phyloP scores from a whole-genome alignment of 1,284 basidiomycete genomes.

The Microbotryomycetes sp. region DNA sequence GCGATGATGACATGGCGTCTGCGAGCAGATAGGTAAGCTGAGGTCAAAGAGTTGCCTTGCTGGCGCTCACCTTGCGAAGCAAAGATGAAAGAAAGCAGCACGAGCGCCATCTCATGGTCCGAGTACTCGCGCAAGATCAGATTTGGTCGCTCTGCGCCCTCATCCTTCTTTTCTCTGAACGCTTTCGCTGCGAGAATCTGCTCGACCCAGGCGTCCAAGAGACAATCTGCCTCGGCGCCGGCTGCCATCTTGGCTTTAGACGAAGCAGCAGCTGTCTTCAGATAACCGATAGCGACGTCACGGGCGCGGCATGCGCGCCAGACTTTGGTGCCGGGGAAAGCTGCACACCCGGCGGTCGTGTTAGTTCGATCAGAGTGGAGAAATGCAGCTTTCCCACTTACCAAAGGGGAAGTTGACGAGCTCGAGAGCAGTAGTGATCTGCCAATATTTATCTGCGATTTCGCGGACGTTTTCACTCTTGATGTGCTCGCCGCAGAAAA shows the following conservation, averaged over 20 bases:
- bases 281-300: constrained; percentile 73
- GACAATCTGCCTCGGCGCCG: constrained; percentile 74
- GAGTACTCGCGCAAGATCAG: constrained; percentile 65
- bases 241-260: constrained; percentile 79
- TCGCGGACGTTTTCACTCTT: constrained; percentile 66
- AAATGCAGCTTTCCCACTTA: too few relatives aligned
- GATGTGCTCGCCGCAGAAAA: constrained; percentile 90
- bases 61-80: constrained; percentile 60
- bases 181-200: constrained; percentile 57
- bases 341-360: too few relatives aligned
- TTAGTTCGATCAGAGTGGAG: too few relatives aligned
- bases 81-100: constrained; percentile 87
- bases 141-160: constrained; percentile 56
- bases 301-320: constrained; percentile 91
- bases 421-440: constrained; percentile 87
- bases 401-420: constrained; percentile 96
- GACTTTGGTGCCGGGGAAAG: constrained; percentile 92
- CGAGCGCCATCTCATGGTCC: constrained; percentile 90
- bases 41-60: background rate
- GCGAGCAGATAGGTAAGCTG: background rate
- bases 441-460: constrained; percentile 93
- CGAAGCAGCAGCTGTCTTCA: constrained; percentile 49
- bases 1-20: constrained; percentile 77
- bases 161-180: constrained; percentile 42
- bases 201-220: constrained; percentile 87